These are phyloP conservation scores for Podospora tetraspora DNA, from an alignment of 495 filamentous ascomycete species.

Conservation along the genomic window DNA sequence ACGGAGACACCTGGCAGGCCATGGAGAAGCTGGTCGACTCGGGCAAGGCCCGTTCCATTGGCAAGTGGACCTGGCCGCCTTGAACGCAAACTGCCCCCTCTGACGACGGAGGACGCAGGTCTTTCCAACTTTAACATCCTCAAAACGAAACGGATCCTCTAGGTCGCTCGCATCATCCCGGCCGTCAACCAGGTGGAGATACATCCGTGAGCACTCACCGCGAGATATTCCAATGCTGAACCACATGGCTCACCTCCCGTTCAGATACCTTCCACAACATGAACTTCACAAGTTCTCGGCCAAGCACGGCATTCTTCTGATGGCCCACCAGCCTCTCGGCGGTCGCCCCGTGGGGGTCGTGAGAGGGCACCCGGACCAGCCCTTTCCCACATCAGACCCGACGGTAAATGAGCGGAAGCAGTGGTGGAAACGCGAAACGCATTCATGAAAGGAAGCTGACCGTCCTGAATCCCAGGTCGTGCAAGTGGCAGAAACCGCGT, in stretches of 20 bases:
- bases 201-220: constrained; percentile 26
- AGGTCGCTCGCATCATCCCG: constrained; percentile 28
- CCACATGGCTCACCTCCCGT: background rate
- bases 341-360: constrained; percentile 40
- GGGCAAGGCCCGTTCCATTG: constrained; percentile 33
- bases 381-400: constrained; percentile 28
- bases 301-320: constrained; percentile 54
- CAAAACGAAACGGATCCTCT: constrained; percentile 30
- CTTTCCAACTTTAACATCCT: constrained; percentile 39
- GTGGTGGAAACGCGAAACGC: background rate
- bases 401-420: constrained; percentile 10
- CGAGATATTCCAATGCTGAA: background rate
- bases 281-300: constrained; percentile 47
- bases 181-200: constrained; percentile 40
- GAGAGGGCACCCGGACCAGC: constrained; percentile 24
- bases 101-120: constrained; percentile 14
- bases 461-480: constrained; percentile 17
- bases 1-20: constrained; percentile 32
- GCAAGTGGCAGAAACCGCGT: constrained; percentile 20
- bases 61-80: constrained; percentile 13
- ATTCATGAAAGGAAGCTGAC: background rate
- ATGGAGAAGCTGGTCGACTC: constrained; percentile 33
- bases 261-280: constrained; percentile 36
- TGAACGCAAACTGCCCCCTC: background rate
- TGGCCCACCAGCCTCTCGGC: constrained; percentile 57